Evolutionary conservation across 345 rosid species (phyloP).

Genomic region (Populus euphratica): DNA sequence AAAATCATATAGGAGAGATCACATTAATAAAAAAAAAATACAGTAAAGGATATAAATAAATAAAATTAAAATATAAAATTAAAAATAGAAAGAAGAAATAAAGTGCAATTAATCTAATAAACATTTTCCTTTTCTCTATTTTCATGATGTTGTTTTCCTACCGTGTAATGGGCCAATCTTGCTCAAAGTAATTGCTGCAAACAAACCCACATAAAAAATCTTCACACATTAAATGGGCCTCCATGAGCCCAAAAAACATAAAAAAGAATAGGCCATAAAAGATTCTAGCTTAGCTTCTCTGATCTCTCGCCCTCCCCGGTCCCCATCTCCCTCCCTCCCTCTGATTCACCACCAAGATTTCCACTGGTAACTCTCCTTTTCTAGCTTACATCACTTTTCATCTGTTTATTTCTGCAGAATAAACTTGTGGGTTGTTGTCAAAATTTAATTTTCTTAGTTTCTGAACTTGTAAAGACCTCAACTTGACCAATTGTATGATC

Average conservation of each 20-base stretch:
- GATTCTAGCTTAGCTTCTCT: too few species aligned
- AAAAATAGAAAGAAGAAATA: too few species aligned
- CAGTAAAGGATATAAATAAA: accelerated
- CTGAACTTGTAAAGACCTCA: neutral
- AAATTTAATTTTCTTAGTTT: neutral
- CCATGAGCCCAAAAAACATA: too few species aligned
- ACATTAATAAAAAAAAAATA: too few species aligned
- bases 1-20: too few species aligned
- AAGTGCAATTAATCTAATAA: neutral
- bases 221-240: neutral
- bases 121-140: neutral
- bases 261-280: too few species aligned
- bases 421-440: neutral
- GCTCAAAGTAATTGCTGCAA: neutral
- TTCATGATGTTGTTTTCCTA: too few species aligned
- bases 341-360: too few species aligned
- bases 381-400: neutral
- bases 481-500: neutral
- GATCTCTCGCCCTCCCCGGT: too few species aligned
- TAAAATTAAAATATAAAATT: too few species aligned
- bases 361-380: too few species aligned
- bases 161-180: neutral
- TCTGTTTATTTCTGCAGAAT: neutral
- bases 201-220: neutral
- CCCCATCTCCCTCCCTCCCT: too few species aligned